Percentiles rank a stretch among this genome's conserved stretches.
phyloP scores from a whole-genome alignment of 805 yeast species.

The Saccharomycopsis olivae region DNA sequence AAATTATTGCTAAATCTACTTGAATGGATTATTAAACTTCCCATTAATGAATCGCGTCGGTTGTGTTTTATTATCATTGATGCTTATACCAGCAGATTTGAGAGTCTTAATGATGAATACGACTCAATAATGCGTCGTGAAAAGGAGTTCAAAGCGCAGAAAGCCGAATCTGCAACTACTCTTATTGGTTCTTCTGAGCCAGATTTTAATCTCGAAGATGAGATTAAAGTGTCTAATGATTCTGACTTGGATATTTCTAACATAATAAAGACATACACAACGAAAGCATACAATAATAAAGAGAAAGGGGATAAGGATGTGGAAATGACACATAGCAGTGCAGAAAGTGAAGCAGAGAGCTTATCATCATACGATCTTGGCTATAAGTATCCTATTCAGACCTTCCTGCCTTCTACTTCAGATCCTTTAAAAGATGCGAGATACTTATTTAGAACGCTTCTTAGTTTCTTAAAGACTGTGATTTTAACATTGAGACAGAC shows the following conservation, averaged over 20 bases:
- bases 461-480: constrained; percentile 84
- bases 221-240: constrained; percentile 11
- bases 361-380: constrained; percentile 37
- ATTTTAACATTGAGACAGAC: constrained; percentile 83
- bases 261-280: too few relatives aligned
- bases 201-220: background rate
- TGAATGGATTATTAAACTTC: constrained; percentile 74
- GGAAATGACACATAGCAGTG: constrained; percentile 19
- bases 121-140: constrained; percentile 55
- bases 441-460: constrained; percentile 73
- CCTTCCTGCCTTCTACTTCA: constrained; percentile 37
- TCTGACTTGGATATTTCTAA: constrained; percentile 9
- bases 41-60: constrained; percentile 74
- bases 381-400: constrained; percentile 46
- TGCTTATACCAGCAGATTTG: constrained; percentile 77
- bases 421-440: constrained; percentile 84
- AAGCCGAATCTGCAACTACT: background rate
- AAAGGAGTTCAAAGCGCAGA: constrained; percentile 33
- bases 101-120: constrained; percentile 62
- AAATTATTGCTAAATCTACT: constrained; percentile 78
- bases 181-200: background rate
- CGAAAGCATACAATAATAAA: too few relatives aligned
- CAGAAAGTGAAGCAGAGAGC: constrained; percentile 14
- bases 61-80: constrained; percentile 78
- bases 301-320: constrained; percentile 23